Conservation (phyloP, 768 basidiomycete species). For the Russula griseocarnosa region DNA sequence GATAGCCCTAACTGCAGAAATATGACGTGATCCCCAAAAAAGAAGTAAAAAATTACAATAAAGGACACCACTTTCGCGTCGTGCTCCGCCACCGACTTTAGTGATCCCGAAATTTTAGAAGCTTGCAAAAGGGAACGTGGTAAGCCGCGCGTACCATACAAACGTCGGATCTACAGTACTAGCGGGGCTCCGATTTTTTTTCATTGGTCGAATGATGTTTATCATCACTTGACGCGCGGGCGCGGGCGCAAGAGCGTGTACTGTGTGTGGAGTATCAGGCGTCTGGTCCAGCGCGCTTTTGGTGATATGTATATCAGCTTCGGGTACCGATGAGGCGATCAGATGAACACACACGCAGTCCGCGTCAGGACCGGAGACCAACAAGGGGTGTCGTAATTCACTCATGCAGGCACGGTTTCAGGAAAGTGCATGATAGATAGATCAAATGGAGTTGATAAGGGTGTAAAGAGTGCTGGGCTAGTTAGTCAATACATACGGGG, state of each 20-base stretch:
- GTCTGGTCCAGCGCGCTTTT: not conserved
- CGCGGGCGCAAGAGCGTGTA: conserved; percentile 8
- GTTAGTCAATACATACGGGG: conserved; percentile 1
- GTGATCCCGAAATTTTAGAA: not conserved
- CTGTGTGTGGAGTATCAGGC: not conserved
- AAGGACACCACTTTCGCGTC: not conserved
- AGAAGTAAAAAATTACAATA: no score
- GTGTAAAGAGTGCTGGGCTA: not conserved
- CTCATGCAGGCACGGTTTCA: conserved; percentile 5
- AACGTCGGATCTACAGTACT: not conserved
- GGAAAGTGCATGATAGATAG: not conserved
- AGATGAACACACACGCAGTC: conserved; percentile 15
- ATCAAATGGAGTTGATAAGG: conserved; percentile 4
- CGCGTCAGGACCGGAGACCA: conserved; percentile 5
- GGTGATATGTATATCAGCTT: not conserved
- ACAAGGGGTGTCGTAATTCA: conserved; percentile 1
- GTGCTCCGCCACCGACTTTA: not conserved
- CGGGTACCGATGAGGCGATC: conserved; percentile 15
- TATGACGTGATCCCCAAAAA: no score
- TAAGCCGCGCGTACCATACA: not conserved
- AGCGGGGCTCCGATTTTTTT: not conserved
- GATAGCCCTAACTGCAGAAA: not conserved
- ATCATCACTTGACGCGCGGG: not conserved
- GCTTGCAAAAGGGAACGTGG: not conserved
- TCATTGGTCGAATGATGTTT: not conserved